Evolutionary conservation across 768 basidiomycete genomes (phyloP).

Genomic region (Psilocybe tampanensis): DNA sequence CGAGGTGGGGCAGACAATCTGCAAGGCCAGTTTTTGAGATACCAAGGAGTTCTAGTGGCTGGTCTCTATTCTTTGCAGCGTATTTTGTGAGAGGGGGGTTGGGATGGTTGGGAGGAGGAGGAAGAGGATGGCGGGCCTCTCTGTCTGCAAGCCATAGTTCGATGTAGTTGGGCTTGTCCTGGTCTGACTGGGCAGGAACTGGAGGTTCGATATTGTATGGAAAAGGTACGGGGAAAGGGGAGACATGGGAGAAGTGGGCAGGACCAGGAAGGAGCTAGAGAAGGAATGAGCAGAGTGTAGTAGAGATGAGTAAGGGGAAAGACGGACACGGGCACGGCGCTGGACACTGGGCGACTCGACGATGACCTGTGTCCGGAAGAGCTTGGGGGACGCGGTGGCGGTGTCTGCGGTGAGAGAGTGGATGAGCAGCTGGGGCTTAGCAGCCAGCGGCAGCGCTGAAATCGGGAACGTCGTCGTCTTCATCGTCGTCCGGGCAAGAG

Average conservation of each 20-base stretch:
- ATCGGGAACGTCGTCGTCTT: conserved; percentile 36
- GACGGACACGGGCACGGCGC: conserved; percentile 58
- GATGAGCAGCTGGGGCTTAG: conserved; percentile 40
- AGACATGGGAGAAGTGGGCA: conserved; percentile 79
- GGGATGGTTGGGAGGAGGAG: conserved; percentile 20
- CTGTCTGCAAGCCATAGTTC: conserved; percentile 75
- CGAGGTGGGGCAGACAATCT: conserved; percentile 83
- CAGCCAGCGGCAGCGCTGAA: conserved; percentile 54
- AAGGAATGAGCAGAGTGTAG: not conserved
- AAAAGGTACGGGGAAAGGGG: conserved; percentile 82
- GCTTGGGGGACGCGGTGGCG: conserved; percentile 49
- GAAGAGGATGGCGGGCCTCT: conserved; percentile 52
- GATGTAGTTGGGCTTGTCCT: conserved; percentile 64
- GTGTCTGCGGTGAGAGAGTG: conserved; percentile 61
- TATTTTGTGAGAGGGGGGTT: conserved; percentile 49
- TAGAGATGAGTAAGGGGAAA: not conserved
- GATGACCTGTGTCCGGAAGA: conserved; percentile 54
- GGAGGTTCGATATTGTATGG: conserved; percentile 74
- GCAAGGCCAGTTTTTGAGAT: conserved; percentile 66
- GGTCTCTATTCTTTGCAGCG: conserved; percentile 49
- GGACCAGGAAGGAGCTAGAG: conserved; percentile 46
- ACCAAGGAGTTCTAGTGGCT: conserved; percentile 64
- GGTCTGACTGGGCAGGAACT: conserved; percentile 32
- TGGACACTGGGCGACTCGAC: conserved; percentile 62
- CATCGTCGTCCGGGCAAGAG: conserved; percentile 17